Conservation (phyloP, 129 eudicot species). For the Silybum marianum region DNA sequence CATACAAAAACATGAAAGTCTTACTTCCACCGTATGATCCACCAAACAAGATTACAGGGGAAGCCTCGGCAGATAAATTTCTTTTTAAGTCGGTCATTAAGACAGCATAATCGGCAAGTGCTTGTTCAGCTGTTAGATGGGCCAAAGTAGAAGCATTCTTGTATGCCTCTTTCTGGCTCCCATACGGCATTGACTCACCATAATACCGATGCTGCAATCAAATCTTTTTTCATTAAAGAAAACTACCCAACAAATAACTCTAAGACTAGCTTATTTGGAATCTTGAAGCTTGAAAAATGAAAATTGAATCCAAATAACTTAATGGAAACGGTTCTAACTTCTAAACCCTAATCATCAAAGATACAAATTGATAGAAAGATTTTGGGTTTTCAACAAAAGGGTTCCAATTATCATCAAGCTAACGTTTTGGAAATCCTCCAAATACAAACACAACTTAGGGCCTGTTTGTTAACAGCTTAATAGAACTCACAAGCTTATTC, state of each 20-base stretch:
- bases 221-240: neutral
- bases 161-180: slow-evolving; percentile 67
- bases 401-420: neutral
- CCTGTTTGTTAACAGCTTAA: too few relatives aligned
- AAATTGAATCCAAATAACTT: neutral
- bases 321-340: too few relatives aligned
- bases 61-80: slow-evolving; percentile 80
- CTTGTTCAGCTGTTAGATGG: slow-evolving; percentile 82
- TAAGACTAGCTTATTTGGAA: neutral
- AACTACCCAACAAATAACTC: neutral
- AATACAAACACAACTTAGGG: neutral
- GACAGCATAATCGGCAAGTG: slow-evolving; percentile 87
- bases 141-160: slow-evolving; percentile 73
- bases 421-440: neutral
- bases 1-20: slow-evolving; percentile 17
- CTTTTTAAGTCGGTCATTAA: slow-evolving; percentile 72
- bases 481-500: too few relatives aligned
- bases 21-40: slow-evolving; percentile 99
- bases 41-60: slow-evolving; percentile 92
- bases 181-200: slow-evolving; percentile 90
- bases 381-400: neutral
- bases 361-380: neutral
- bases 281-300: neutral
- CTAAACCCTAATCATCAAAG: neutral
- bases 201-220: slow-evolving; percentile 85